These are phyloP conservation scores for Eremothecium gossypii DNA, from an alignment of 1,139 yeast species.

Conservation along the genomic window DNA sequence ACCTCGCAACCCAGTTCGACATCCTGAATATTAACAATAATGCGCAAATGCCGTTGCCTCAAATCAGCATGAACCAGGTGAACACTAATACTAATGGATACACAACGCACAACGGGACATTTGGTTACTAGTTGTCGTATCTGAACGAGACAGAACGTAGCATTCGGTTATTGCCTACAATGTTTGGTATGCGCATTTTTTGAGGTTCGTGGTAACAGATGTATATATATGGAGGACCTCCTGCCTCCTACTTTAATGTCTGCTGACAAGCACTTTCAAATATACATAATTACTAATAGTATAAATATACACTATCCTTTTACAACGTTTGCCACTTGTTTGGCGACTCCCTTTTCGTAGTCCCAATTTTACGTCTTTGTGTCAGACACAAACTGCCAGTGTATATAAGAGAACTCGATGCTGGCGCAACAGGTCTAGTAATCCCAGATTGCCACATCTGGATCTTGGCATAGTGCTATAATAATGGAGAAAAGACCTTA, in stretches of 20 bases:
- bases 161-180: neutral
- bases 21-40: slow-evolving; percentile 23
- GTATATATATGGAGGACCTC: neutral
- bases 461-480: neutral
- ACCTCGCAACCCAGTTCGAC: slow-evolving; percentile 24
- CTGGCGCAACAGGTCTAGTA: too few species aligned
- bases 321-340: too few species aligned
- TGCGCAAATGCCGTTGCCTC: slow-evolving; percentile 27
- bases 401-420: too few species aligned
- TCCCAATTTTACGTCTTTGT: neutral
- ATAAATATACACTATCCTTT: neutral
- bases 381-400: neutral
- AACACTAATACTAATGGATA: neutral
- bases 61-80: slow-evolving; percentile 16
- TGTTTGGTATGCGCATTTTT: neutral
- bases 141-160: neutral
- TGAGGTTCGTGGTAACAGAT: neutral
- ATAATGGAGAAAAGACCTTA: slow-evolving; percentile 1
- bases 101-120: slow-evolving; percentile 1
- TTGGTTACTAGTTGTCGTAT: neutral
- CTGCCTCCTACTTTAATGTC: neutral
- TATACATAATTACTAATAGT: slow-evolving; percentile 4
- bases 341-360: too few species aligned
- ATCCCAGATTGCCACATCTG: too few species aligned
- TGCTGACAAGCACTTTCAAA: neutral